Evolutionary conservation across 495 filamentous ascomycete genomes (phyloP).

Genomic region (Penicillium atrosanguineum): DNA sequence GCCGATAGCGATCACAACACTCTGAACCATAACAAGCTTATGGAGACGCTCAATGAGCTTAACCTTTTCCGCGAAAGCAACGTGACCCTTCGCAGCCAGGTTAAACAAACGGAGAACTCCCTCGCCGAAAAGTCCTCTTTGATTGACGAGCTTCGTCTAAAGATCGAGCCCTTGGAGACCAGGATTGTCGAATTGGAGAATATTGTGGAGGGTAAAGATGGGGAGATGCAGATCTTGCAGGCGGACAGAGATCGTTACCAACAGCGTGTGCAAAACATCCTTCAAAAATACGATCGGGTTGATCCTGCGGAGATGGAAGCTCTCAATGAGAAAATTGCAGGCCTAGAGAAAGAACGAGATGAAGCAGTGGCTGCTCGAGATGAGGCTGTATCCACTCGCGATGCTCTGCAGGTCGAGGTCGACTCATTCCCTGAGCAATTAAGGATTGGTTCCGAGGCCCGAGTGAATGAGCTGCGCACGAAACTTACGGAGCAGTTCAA

Average conservation of each 20-base stretch:
- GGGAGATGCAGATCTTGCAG: constrained; percentile 79
- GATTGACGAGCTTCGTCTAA: constrained; percentile 68
- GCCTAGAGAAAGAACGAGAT: constrained; percentile 70
- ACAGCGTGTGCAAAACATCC: constrained; percentile 87
- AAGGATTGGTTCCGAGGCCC: constrained; percentile 24
- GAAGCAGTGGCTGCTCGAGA: constrained; percentile 44
- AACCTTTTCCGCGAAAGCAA: constrained; percentile 94
- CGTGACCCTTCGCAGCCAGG: constrained; percentile 79
- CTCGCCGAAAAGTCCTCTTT: constrained; percentile 70
- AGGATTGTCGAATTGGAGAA: constrained; percentile 77
- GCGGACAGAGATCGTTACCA: constrained; percentile 90
- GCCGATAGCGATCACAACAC: constrained; percentile 66
- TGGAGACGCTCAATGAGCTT: constrained; percentile 90
- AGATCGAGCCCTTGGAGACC: constrained; percentile 78
- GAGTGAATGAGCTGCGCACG: constrained; percentile 44
- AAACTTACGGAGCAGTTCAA: constrained; percentile 63
- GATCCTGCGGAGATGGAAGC: constrained; percentile 89
- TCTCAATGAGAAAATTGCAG: constrained; percentile 66
- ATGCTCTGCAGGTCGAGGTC: constrained; percentile 53
- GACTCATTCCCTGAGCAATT: constrained; percentile 51
- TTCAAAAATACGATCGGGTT: constrained; percentile 92
- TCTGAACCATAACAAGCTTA: constrained; percentile 78
- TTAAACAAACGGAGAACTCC: constrained; percentile 70
- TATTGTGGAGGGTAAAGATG: constrained; percentile 73
- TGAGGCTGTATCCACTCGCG: constrained; percentile 55